Evolutionary conservation across 2,329 filamentous ascomycete genomes (phyloP).

Genomic region (Chrysosphaeria jannelii): DNA sequence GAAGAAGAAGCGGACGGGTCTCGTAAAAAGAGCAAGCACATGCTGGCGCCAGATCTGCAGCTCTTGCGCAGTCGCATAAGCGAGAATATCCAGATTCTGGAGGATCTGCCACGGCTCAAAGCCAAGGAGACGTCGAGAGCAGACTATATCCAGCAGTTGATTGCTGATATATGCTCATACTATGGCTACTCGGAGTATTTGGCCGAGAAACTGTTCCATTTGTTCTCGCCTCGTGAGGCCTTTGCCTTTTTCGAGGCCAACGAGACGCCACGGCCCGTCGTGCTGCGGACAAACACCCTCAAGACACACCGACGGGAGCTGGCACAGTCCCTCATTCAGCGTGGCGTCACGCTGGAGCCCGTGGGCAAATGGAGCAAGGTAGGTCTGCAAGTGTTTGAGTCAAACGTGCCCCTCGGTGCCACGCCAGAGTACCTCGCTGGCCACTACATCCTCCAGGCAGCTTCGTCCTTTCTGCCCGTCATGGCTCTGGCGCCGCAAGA

Average conservation of each 20-base stretch:
- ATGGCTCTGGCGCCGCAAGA: slow-evolving; percentile 93
- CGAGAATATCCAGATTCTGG: slow-evolving; percentile 72
- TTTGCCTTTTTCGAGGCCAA: slow-evolving; percentile 98
- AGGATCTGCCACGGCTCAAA: slow-evolving; percentile 57
- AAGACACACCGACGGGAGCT: slow-evolving; percentile 49
- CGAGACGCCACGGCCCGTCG: slow-evolving; percentile 69
- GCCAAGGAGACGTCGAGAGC: slow-evolving; percentile 56
- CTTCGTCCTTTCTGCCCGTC: slow-evolving; percentile 85
- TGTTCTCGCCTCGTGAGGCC: slow-evolving; percentile 79
- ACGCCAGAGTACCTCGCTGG: slow-evolving; percentile 93
- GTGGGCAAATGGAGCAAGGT: slow-evolving; percentile 98
- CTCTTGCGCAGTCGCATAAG: slow-evolving; percentile 69
- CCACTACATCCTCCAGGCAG: slow-evolving; percentile 92
- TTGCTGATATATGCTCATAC: slow-evolving; percentile 84
- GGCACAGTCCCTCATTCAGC: slow-evolving; percentile 79
- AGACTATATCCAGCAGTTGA: slow-evolving; percentile 63
- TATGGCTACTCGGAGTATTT: slow-evolving; percentile 88
- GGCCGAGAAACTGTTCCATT: slow-evolving; percentile 80
- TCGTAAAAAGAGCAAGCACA: slow-evolving; percentile 19
- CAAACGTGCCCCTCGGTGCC: slow-evolving; percentile 56
- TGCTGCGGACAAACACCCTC: slow-evolving; percentile 90
- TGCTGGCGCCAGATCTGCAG: slow-evolving; percentile 69
- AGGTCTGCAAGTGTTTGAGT: slow-evolving; percentile 86
- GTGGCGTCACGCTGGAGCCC: slow-evolving; percentile 82
- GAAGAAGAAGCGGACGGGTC: slow-evolving; percentile 11